A percentile compares a stretch with the other conserved stretches of the same genome.
phyloP scores from a whole-genome alignment of 768 basidiomycete species.

The Coprinellus aureogranulatus region DNA sequence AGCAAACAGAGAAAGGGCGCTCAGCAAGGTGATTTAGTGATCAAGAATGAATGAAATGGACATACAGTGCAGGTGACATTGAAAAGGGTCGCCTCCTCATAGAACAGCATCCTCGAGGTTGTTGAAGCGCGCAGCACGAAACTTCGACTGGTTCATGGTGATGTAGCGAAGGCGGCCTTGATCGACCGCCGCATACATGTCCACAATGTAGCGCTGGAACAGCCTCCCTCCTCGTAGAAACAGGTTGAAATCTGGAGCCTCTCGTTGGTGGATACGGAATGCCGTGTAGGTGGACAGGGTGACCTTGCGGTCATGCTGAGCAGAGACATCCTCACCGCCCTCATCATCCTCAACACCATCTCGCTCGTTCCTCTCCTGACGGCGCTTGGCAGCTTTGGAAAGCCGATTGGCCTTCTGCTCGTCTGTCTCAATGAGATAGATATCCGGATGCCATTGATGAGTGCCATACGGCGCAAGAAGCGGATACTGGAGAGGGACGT shows the following conservation, averaged over 20 bases:
- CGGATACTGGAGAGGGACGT: conserved; percentile 41
- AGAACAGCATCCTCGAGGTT: conserved; percentile 14
- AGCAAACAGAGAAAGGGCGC: too few species aligned
- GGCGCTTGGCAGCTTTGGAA: not conserved
- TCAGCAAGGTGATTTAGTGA: too few species aligned
- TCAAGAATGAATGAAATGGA: not conserved
- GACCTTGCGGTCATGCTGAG: conserved; percentile 14
- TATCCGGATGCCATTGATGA: conserved; percentile 44
- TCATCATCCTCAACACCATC: conserved; percentile 9
- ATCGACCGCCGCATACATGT: conserved; percentile 45
- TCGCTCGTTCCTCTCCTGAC: not conserved
- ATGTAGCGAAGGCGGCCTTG: conserved; percentile 35
- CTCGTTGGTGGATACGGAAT: conserved; percentile 34
- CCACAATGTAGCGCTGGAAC: conserved; percentile 44
- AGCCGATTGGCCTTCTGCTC: conserved; percentile 24
- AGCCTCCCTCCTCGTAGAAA: conserved; percentile 36
- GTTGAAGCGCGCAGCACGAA: conserved; percentile 34
- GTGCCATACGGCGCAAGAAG: conserved; percentile 41
- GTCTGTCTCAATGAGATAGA: conserved; percentile 29
- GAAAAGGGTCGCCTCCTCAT: not conserved
- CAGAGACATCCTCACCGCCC: not conserved
- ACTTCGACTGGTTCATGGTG: conserved; percentile 25
- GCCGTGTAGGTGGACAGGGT: conserved; percentile 29
- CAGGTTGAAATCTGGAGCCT: conserved; percentile 20
- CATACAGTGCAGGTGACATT: not conserved